A percentile compares a stretch with the other conserved stretches of the same genome.
Conservation (phyloP, 139 green algal genomes). For the Tetraselmis chui region DNA sequence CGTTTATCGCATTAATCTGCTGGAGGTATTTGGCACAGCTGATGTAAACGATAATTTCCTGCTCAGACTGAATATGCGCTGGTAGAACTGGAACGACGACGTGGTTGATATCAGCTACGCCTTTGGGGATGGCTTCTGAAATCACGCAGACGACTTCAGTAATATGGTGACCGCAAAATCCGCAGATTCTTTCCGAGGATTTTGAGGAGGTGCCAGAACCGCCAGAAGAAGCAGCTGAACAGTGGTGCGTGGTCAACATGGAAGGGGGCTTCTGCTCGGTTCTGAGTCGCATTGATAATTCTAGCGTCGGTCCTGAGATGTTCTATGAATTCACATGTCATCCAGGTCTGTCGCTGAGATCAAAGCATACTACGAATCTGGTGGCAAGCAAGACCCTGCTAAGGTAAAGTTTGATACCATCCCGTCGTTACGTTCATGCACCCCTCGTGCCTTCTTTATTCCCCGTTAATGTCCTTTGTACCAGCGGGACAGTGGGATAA, state of each 20-base stretch:
- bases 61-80: too few relatives aligned
- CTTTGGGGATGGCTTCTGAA: neutral
- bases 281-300: neutral
- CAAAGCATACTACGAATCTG: neutral
- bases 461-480: neutral
- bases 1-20: neutral
- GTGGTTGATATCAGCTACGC: neutral
- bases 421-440: neutral
- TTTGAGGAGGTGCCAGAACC: neutral
- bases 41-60: neutral
- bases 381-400: neutral
- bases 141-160: neutral
- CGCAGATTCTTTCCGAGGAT: neutral
- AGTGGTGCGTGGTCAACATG: neutral
- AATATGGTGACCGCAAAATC: neutral
- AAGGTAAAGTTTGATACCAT: too few relatives aligned
- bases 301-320: neutral
- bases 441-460: neutral
- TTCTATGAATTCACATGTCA: neutral
- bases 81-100: too few relatives aligned
- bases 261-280: neutral
- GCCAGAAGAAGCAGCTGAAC: neutral
- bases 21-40: neutral
- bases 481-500: too few relatives aligned
- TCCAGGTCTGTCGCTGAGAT: neutral